Base-by-base conservation (phyloP, 345 rosid species). In the Citropsis articulata region DNA sequence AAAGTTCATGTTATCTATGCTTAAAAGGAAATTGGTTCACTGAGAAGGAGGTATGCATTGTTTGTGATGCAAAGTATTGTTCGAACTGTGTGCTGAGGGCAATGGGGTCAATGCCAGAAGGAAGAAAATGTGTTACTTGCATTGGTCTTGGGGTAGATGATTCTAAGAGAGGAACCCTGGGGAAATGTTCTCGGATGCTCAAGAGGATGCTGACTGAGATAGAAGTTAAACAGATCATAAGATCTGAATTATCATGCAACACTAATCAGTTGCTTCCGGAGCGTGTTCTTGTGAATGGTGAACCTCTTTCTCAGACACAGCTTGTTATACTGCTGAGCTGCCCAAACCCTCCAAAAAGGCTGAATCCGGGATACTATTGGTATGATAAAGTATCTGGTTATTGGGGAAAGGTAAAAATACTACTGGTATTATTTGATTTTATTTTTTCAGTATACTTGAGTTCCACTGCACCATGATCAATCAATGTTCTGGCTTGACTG, bases 21-120 rank as follows among this genome's bases (percentile, higher is more conserved):
- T 24, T 70, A 73, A 77, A 79, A 79, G 96, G 98, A 64, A 92
- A 84, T 79, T 71, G 86, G 80, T 88, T 93, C 66, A 91, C 89
- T 0, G 86, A 83, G 56, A 95, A 92, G 83, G 99, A 90, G 84
- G 79, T 82, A 10, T 95, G 98, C 83, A 86, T 95, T 80, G 98
- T 93, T 45, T 95, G 99, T 38, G 82, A 83, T 69, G 96, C 99
- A 57, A 95, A 89, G 78, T 95, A 85, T 76, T 95, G 99, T 75
- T 36, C 0, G 18, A 79, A 76, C 75, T 95, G 97, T 77, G 90
- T 92, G 78, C 57, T 92, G 64, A 87, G 94, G 83, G 93, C 92
- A 71, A 95, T 95, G 97, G 98, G 99, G 40, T 87, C 97, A 16
- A 89, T 95, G 99, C 97, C 96, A 19, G 98, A 95, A 83, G 99